Base-by-base conservation (phyloP, 1,139 yeast genomes). In the Sugiyamaella xylanicola region DNA sequence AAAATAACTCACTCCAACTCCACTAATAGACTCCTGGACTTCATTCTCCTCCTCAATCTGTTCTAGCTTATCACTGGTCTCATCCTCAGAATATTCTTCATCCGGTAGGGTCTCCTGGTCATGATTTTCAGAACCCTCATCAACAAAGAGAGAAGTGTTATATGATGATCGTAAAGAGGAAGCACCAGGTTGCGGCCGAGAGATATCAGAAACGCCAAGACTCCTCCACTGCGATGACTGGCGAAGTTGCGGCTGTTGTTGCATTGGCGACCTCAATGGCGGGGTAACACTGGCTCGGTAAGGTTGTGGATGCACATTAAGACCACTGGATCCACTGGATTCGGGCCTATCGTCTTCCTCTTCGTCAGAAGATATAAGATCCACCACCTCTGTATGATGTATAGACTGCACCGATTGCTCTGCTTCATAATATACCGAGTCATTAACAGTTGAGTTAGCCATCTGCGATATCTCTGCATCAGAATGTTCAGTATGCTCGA, bases 211-310 rank as follows among this genome's bases (percentile, higher is more conserved):
- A 3, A 48, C 16, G 5, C 51, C 51, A 8, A 48, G 20, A 16
- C 37, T 48, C 17, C 37, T 47, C 51, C 51, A 48, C 8, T 48
- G 51, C 37, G 27, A 8, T 11, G 51, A 48, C 21, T 48, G 51
- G 2, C 44, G 36, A 4, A 48, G 22, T 20, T 40, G 41, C n/a
- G 52, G 52, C 29, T 48, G 52, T 17, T 27, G 46, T 22, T 48
- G 47, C 46, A 41, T 40, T 22, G 46, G 52, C 9, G 52, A 41
- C n/a, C 40, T 46, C 22, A 40, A 40, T 2, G 43, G 20, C 8
- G 51, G 43, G 8, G 51, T 15, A 17, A 27, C 27, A 15, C 40
- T 22, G 29, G 37, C 5, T 8, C 37, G 8, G 15, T 32, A 32
- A 4, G 37, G 4, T 13, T 32, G 37, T 8, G 37, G 15, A 4